A percentile compares a stretch with the other conserved stretches of the same genome.
phyloP scores from a whole-genome alignment of 2,329 filamentous ascomycete species.

The Monilinia aucupariae region DNA sequence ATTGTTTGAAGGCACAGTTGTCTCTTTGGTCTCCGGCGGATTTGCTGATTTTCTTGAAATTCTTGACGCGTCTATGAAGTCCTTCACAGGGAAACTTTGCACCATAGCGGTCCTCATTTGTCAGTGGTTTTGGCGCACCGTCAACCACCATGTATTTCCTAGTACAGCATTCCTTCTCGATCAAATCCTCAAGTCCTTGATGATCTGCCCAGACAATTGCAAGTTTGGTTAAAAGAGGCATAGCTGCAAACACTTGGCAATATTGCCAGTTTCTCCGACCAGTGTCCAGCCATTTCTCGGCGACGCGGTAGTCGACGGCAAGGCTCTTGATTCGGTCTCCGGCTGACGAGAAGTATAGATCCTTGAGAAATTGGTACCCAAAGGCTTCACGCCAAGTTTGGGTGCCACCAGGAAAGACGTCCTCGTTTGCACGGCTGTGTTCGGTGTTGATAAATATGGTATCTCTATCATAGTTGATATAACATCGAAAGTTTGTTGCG shows the following conservation, averaged over 20 bases:
- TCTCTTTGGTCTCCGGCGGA: not conserved
- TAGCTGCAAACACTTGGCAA: constrained; percentile 2
- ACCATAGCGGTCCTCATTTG: not conserved
- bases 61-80: not conserved
- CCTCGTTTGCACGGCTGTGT: not conserved
- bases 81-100: not conserved
- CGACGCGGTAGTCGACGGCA: not conserved
- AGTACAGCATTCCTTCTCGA: not conserved
- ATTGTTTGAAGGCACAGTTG: not conserved
- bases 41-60: not conserved
- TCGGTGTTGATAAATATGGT: not conserved
- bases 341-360: not conserved
- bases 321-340: not conserved
- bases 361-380: constrained; percentile 3
- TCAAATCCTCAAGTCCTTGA: not conserved
- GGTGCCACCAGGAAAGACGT: not conserved
- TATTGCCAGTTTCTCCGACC: not conserved
- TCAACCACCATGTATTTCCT: not conserved
- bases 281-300: not conserved
- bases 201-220: not conserved
- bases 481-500: not conserved
- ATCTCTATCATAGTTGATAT: not conserved
- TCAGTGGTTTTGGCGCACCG: not conserved
- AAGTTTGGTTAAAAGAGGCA: not conserved
- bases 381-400: not conserved